A percentile compares a stretch with the other conserved stretches of the same genome.
These are phyloP conservation scores for Vachellia collinsii DNA, from an alignment of 306 rosid species.

Conservation along the genomic window DNA sequence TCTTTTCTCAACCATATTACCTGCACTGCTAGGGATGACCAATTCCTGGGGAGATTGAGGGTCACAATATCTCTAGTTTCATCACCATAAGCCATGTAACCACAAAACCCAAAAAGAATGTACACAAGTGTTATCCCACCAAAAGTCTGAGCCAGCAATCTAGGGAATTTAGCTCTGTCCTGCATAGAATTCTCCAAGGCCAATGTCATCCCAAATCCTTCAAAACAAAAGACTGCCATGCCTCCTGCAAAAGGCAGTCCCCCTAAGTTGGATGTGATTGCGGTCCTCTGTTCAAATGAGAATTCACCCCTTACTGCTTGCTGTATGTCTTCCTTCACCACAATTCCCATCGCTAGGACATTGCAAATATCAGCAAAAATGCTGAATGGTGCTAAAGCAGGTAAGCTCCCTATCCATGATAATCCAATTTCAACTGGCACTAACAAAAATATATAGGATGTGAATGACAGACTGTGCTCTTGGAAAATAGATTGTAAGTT, in stretches of 20 bases:
- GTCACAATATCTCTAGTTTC: conserved; percentile 78
- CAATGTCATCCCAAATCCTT: conserved; percentile 90
- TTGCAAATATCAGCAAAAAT: conserved; percentile 85
- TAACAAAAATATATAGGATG: conserved; percentile 59
- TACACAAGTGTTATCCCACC: conserved; percentile 73
- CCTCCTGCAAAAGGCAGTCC: conserved; percentile 95
- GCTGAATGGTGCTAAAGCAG: conserved; percentile 83
- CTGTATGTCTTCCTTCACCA: conserved; percentile 74
- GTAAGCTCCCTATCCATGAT: conserved; percentile 76
- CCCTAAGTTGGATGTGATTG: conserved; percentile 68
- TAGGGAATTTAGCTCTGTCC: conserved; percentile 57
- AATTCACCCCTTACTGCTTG: conserved; percentile 47
- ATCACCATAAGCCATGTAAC: conserved; percentile 94
- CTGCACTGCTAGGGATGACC: conserved; percentile 80
- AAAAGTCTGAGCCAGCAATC: conserved; percentile 72
- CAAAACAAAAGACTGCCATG: conserved; percentile 83
- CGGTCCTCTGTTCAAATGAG: conserved; percentile 64
- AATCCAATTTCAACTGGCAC: conserved; percentile 70
- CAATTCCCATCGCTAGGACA: conserved; percentile 75
- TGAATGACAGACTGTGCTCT: conserved; percentile 34
- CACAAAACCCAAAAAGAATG: conserved; percentile 70
- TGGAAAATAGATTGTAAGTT: conserved; percentile 66
- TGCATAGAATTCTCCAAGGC: conserved; percentile 73
- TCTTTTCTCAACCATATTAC: conserved; percentile 41
- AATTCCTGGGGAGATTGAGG: conserved; percentile 83